Base-by-base conservation (phyloP, 2,329 filamentous ascomycete genomes). In the Ophiosphaerella herpotricha region DNA sequence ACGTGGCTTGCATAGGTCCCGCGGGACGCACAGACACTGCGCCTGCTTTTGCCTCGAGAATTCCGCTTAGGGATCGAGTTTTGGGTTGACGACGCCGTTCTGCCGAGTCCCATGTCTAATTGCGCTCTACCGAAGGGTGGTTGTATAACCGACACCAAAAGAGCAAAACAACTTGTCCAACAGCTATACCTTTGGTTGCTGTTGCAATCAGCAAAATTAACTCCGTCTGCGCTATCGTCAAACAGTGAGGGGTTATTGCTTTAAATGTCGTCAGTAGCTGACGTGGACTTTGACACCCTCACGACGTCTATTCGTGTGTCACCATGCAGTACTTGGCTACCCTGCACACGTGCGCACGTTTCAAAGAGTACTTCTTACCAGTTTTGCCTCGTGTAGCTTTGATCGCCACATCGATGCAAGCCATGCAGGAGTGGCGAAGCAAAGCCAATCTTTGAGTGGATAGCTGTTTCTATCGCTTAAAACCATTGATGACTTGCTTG, bases 221-320 rank as follows among this genome's bases (percentile, higher is more conserved):
- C 13, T 43, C 16, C 12, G n/a, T 14, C 29, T 18, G 14, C 21
- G 14, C 26, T 40, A 40, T 40, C 23, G 12, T 13, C 16, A 18
- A 33, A 34, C 14, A 11, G 21, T 39, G 43, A 45, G 32, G n/a
- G 21, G 37, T 45, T 34, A 24, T 31, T 34, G 38, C 36, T 44
- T 21, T 16, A 33, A 46, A 46, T 51, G 42, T 58, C 50, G 57
- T 56, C 54, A 58, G 52, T 48, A 46, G 50, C 50, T 61, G 52
- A 57, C 58, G 58, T 46, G 54, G 56, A 48, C 36, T 29, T 11
- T 14, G 21, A 46, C 9, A 39, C 35, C 35, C 18, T 14, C 34
- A 29, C 42, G 9, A 38, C 13, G 6, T 18, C 13, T 42, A 12
- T 33, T 9, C 12, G 13, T 13, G 23, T 14, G 9, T 41, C 39